phyloP scores from a whole-genome alignment of 192 early-diverging fungal species.

The Coemansia sp. region DNA sequence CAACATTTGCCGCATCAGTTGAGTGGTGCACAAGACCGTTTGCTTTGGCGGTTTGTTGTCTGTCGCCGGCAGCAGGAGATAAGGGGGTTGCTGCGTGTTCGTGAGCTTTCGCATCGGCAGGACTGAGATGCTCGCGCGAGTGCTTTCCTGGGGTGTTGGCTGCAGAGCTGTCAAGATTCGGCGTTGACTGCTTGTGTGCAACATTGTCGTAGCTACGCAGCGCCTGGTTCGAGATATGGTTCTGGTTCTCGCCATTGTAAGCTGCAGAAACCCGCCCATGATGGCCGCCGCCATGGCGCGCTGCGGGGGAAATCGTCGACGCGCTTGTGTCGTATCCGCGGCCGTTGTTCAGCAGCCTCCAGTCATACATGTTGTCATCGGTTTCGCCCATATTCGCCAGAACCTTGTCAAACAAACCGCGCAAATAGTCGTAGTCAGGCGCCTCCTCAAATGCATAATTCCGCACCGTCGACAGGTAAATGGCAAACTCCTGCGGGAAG shows the following conservation, averaged over 20 bases:
- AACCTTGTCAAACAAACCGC: constrained; percentile 81
- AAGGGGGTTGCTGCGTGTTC: constrained; percentile 9
- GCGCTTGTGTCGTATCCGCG: constrained; percentile 52
- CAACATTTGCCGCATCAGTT: constrained; percentile 38
- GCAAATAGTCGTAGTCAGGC: constrained; percentile 95
- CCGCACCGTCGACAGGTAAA: constrained; percentile 87
- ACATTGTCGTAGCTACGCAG: constrained; percentile 48
- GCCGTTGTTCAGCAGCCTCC: constrained; percentile 65
- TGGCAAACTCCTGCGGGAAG: constrained; percentile 91
- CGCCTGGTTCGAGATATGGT: constrained; percentile 50
- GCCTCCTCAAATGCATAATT: constrained; percentile 93
- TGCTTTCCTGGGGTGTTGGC: constrained; percentile 40
- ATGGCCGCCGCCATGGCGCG: constrained; percentile 22
- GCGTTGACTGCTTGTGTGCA: constrained; percentile 40
- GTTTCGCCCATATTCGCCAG: constrained; percentile 66
- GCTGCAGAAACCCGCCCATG: constrained; percentile 37
- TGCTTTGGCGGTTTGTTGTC: constrained; percentile 21
- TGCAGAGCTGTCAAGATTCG: constrained; percentile 42
- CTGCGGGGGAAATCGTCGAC: constrained; percentile 26
- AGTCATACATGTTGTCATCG: constrained; percentile 95
- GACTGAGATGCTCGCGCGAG: constrained; percentile 38
- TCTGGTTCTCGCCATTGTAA: constrained; percentile 45
- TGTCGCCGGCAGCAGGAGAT: constrained; percentile 15
- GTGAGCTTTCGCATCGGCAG: constrained; percentile 20
- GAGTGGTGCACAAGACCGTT: constrained; percentile 38